Evolutionary conservation across 2,329 filamentous ascomycete species (phyloP).

Genomic region (Colletotrichum karsti): DNA sequence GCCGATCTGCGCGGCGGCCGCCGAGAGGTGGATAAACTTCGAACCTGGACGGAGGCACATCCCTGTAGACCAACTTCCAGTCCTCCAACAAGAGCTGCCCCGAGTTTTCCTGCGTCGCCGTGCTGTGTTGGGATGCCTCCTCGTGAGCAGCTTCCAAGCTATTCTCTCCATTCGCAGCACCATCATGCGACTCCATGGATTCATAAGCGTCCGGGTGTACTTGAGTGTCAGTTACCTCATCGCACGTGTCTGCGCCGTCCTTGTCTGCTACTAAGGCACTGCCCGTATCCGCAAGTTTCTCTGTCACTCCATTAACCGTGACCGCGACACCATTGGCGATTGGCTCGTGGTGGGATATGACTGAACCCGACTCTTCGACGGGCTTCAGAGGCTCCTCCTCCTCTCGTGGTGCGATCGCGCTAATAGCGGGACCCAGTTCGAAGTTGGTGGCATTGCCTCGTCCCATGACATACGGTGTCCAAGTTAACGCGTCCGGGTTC

Average conservation of each 20-base stretch:
- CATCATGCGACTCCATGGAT: constrained; percentile 6
- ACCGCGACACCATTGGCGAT: background rate
- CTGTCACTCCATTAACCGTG: background rate
- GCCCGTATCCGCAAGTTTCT: background rate
- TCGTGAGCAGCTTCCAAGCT: background rate
- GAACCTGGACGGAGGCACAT: constrained; percentile 76
- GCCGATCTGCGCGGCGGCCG: constrained; percentile 56
- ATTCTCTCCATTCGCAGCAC: constrained; percentile 13
- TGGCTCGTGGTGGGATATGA: background rate
- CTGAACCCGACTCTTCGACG: constrained; percentile 32
- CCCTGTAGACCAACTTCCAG: constrained; percentile 59
- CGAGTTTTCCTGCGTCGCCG: background rate
- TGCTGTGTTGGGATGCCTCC: background rate
- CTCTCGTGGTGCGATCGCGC: constrained; percentile 87
- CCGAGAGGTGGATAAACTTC: constrained; percentile 77
- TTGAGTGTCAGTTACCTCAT: constrained; percentile 37
- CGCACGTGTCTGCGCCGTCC: constrained; percentile 40
- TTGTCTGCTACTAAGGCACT: constrained; percentile 31
- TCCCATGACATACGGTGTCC: constrained; percentile 98
- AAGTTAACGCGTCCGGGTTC: constrained; percentile 81
- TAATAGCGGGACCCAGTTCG: constrained; percentile 81
- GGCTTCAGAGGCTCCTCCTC: constrained; percentile 66
- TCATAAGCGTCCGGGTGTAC: constrained; percentile 27
- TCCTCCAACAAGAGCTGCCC: constrained; percentile 10
- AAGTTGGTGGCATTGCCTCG: constrained; percentile 83